Base-by-base conservation (phyloP, 2,329 filamentous ascomycete species). In the Aspergillus udagawae region DNA sequence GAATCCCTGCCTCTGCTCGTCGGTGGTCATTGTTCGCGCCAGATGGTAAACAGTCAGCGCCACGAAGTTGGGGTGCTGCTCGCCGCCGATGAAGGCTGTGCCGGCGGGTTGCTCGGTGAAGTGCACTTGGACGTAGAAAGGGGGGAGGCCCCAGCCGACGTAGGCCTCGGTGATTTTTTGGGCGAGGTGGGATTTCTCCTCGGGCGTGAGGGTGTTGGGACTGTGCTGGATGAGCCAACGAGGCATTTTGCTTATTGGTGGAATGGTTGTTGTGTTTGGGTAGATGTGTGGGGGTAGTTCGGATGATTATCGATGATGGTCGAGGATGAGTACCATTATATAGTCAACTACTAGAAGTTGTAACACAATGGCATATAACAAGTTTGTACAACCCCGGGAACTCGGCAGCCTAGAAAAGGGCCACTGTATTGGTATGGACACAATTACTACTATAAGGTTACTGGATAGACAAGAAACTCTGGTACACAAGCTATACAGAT, bases 111-210 rank as follows among this genome's bases (percentile, higher is more conserved):
- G 28, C 14, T 55, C 48, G 8, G 14, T 25, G 20, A 45, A 55
- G 20, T 45, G 50, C 7, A 55, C 48, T 4, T 55, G 50, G 3
- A 47, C 48, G 12, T 25, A 45, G 53, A 55, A 55, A 1, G 48
- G 25, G 1, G 53, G 53, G 35, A 55, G 27, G 7, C 50, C 51
- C 25, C 29, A 20, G 12, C 42, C 20, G n/a, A 44, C 49, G 27
- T 59, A 59, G 5, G 47, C 6, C 1, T 12, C 32, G 4, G 57
- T 60, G 28, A 60, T 59, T 47, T 44, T 32, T 27, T 53, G 38
- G 21, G 59, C 56, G 5, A 60, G 42, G 21, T 17, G 41, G n/a
- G 49, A 29, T 38, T 60, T 60, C 20, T 59, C 51, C 1, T 8
- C 8, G 1, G 38, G 14, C 2, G 28, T 44, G 17, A 59, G 49